Percentiles rank a stretch among this genome's conserved stretches.
Conservation (phyloP, 768 basidiomycete species). For the Suillus placidus region DNA sequence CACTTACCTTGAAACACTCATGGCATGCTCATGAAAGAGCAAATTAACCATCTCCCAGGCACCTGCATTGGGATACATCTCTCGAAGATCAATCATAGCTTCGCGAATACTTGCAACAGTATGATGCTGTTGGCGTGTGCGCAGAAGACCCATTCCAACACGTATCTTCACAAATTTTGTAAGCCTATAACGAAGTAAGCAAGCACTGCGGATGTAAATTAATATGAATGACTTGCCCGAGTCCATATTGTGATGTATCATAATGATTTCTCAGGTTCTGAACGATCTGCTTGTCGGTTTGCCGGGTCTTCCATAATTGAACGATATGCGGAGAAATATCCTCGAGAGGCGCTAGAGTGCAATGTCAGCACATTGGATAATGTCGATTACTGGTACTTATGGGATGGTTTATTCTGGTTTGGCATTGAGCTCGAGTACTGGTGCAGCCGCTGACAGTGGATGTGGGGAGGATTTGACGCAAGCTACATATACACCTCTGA, state of each 20-base stretch:
- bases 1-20: conserved; percentile 29
- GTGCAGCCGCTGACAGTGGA: too few species aligned
- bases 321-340: conserved; percentile 15
- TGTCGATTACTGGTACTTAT: background rate
- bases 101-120: conserved; percentile 25
- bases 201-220: background rate
- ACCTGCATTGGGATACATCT: conserved; percentile 31
- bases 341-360: conserved; percentile 6
- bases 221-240: conserved; percentile 16
- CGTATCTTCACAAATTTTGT: conserved; percentile 8
- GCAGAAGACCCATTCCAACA: conserved; percentile 20
- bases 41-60: conserved; percentile 25
- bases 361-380: background rate
- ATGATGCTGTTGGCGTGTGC: conserved; percentile 10
- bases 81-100: conserved; percentile 19
- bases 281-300: conserved; percentile 32
- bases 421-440: background rate
- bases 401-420: conserved; percentile 10
- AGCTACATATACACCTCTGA: too few species aligned
- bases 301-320: conserved; percentile 25
- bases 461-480: too few species aligned
- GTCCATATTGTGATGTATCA: conserved; percentile 24
- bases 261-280: conserved; percentile 23
- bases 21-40: conserved; percentile 27
- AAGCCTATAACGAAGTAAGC: background rate